Percentiles rank a stretch among this genome's conserved stretches.
Evolutionary conservation across 1,139 yeast species (phyloP).

Genomic region (Geotrichum europaeum): DNA sequence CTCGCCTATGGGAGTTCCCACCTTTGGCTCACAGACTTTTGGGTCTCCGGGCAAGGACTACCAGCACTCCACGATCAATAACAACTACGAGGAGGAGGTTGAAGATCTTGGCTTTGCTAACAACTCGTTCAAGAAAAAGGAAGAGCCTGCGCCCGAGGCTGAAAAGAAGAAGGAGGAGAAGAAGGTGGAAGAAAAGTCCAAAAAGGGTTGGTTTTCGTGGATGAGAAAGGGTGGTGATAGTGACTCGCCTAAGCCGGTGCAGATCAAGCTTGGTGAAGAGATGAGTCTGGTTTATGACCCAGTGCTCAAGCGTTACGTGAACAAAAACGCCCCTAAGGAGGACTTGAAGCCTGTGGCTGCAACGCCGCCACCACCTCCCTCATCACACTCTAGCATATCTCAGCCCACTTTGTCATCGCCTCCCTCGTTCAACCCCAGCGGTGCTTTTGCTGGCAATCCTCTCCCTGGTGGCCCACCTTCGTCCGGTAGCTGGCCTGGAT

Average conservation of each 20-base stretch:
- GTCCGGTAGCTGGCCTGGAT: background rate
- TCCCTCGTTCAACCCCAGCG: slow-evolving; percentile 21
- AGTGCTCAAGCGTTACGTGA: slow-evolving; percentile 81
- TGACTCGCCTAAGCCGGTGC: slow-evolving; percentile 65
- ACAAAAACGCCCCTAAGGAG: slow-evolving; percentile 66
- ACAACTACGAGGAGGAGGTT: slow-evolving; percentile 34
- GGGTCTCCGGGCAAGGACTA: background rate
- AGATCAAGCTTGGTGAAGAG: slow-evolving; percentile 82
- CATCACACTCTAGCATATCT: slow-evolving; percentile 20
- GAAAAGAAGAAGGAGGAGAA: slow-evolving; percentile 23
- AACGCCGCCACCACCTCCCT: slow-evolving; percentile 30
- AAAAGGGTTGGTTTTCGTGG: slow-evolving; percentile 49
- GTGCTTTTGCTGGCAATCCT: background rate
- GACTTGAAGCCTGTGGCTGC: slow-evolving; percentile 81
- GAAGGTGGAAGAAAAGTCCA: slow-evolving; percentile 10
- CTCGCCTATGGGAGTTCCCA: slow-evolving; percentile 15
- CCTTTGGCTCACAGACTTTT: slow-evolving; percentile 3
- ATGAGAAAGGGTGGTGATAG: slow-evolving; percentile 28
- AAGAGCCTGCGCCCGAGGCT: slow-evolving; percentile 6
- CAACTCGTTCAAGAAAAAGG: slow-evolving; percentile 14
- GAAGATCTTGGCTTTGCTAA: slow-evolving; percentile 32
- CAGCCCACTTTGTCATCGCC: slow-evolving; percentile 22
- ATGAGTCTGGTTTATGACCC: slow-evolving; percentile 76
- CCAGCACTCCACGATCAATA: background rate
- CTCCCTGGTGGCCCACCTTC: background rate